Evolutionary conservation across 257 asterid genomes (phyloP).

Genomic region (Solanum chilense): DNA sequence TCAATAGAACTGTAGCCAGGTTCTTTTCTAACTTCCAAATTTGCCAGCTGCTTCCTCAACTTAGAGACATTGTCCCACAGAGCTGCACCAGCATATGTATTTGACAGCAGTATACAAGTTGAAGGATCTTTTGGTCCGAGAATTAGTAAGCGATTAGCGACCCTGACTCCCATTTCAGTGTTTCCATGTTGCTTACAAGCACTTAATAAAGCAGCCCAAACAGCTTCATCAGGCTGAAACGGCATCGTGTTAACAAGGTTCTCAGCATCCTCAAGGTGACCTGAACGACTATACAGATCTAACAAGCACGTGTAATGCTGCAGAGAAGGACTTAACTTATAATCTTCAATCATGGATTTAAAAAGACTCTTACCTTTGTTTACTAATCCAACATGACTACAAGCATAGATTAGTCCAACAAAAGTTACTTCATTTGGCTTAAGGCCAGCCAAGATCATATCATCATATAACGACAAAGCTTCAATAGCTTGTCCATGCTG

Average conservation of each 20-base stretch:
- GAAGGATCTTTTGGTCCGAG: constrained; percentile 53
- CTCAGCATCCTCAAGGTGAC: constrained; percentile 52
- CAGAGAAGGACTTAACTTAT: constrained; percentile 47
- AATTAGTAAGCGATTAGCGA: constrained; percentile 43
- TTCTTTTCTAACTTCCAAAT: constrained; percentile 39
- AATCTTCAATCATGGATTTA: constrained; percentile 52
- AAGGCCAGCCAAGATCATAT: constrained; percentile 44
- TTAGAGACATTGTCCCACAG: constrained; percentile 59
- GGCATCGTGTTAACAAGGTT: constrained; percentile 51
- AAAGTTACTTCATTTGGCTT: constrained; percentile 76
- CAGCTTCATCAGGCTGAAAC: constrained; percentile 65
- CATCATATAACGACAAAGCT: constrained; percentile 44
- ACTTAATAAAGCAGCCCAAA: constrained; percentile 64
- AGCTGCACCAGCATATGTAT: constrained; percentile 43
- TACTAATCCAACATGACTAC: constrained; percentile 73
- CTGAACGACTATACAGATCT: constrained; percentile 71
- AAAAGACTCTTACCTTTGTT: constrained; percentile 49
- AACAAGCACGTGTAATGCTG: constrained; percentile 74
- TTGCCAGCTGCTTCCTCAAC: constrained; percentile 42
- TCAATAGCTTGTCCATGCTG: constrained; percentile 67
- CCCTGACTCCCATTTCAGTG: constrained; percentile 38
- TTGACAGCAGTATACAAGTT: constrained; percentile 51
- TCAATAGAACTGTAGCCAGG: constrained; percentile 67
- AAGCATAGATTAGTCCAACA: constrained; percentile 61
- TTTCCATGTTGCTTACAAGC: constrained; percentile 45